Base-by-base conservation (phyloP, 2,329 filamentous ascomycete species). In the Plenodomus lindquistii region DNA sequence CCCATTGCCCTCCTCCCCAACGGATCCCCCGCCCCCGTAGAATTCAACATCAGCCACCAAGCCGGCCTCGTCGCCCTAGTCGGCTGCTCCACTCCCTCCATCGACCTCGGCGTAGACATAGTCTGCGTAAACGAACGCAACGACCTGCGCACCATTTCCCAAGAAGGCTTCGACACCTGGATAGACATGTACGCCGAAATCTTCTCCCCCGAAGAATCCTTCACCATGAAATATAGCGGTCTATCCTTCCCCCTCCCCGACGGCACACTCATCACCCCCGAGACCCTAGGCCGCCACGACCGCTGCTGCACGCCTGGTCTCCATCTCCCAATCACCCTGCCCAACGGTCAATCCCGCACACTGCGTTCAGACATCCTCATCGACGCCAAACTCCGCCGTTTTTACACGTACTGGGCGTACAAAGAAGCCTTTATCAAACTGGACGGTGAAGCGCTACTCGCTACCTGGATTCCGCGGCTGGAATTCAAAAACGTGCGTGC, bases 361-460 rank as follows among this genome's bases (percentile, higher is more conserved):
- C 73, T 81, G 51, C 68, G 65, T 29, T 76, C 73, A 2, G 74
- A 79, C 31, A 45, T 76, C 0, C 51, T 83, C n/a, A 74, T 82
- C 16, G 85, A 87, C 50, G 79, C 75, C 18, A 85, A 85, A 64
- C 75, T 92, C 21, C 79, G 87, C 4, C 79, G 81, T 44, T 93
- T 93, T 66, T 93, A 91, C 67, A 81, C 87, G 1, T 82, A 88
- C 50, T 93, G 88, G 86, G 89, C 86, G 68, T 80, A 90, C 69
- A 85, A 89, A 60, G 89, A 93, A 74, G 85, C 88, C 1, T 92
- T 89, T 67, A 85, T 92, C 71, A 93, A 92, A 80, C 85, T 93
- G 75, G 88, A 87, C 22, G 89, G 89, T 20, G 87, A 92, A 62
- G 89, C 87, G 0, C 77, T 93, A 48, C 76, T 91, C 8, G 89